Percentiles rank a stretch among this genome's conserved stretches.
These are phyloP conservation scores for Volvox carteri DNA, from an alignment of 163 green algal species.

Conservation along the genomic window DNA sequence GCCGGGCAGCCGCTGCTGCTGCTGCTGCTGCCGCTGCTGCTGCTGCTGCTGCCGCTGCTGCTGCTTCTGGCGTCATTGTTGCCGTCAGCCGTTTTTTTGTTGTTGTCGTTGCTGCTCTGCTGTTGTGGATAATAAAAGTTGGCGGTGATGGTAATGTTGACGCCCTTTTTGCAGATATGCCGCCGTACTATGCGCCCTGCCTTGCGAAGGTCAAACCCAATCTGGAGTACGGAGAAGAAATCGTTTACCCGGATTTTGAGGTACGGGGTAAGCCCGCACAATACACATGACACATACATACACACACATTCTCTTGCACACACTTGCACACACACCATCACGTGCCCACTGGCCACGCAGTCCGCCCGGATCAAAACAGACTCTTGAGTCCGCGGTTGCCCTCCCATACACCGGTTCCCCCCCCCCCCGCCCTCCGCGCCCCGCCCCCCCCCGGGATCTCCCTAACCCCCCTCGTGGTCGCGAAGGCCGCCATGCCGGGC, in stretches of 20 bases:
- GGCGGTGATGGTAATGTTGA: no score
- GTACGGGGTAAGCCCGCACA: not conserved
- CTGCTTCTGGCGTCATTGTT: not conserved
- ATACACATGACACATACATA: not conserved
- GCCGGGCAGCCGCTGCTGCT: not conserved
- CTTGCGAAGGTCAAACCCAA: not conserved
- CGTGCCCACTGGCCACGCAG: no score
- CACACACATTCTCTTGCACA: not conserved
- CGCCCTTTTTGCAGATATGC: slow-evolving; percentile 35
- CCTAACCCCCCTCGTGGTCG: not conserved
- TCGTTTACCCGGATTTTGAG: slow-evolving; percentile 55
- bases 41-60: no score
- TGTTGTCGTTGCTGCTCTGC: not conserved
- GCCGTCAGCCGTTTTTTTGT: not conserved
- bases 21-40: no score
- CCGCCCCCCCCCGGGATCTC: no score
- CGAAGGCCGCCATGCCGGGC: slow-evolving; percentile 17
- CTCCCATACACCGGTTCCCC: not conserved
- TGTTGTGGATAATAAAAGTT: not conserved
- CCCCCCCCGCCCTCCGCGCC: no score
- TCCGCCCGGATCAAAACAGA: no score
- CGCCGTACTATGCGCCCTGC: slow-evolving; percentile 42
- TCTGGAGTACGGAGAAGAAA: slow-evolving; percentile 38
- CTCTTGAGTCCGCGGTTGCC: not conserved
- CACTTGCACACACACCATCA: not conserved